Percentiles rank a stretch among this genome's conserved stretches.
Conservation (phyloP, 2,329 filamentous ascomycete genomes). For the Coniochaeta sp. region DNA sequence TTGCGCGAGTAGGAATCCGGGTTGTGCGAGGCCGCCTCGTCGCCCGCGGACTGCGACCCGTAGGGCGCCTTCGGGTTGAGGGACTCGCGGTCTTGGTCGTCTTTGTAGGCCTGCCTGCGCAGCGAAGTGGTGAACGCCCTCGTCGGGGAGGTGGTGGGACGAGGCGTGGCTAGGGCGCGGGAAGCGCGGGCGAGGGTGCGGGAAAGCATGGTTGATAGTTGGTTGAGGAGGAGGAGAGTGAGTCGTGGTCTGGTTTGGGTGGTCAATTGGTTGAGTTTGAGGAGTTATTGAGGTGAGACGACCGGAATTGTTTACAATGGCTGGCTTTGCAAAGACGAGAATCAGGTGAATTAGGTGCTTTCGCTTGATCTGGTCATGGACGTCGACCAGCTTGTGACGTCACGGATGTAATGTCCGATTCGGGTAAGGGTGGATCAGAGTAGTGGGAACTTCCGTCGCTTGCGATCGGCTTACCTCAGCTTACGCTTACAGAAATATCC, state of each 20-base stretch:
- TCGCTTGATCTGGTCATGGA: not conserved
- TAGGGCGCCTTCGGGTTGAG: conserved; percentile 62
- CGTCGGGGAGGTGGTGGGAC: conserved; percentile 20
- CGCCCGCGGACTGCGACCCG: conserved; percentile 60
- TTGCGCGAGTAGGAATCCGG: conserved; percentile 63
- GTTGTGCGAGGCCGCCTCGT: conserved; percentile 48
- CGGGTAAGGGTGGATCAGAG: not conserved
- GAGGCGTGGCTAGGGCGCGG: conserved; percentile 1
- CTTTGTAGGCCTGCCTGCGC: conserved; percentile 35
- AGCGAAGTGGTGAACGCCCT: conserved; percentile 25
- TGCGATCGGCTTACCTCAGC: too few species aligned
- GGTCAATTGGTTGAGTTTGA: not conserved
- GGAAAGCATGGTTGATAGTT: not conserved
- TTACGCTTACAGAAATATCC: not conserved
- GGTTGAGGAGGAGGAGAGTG: not conserved
- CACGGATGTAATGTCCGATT: not conserved
- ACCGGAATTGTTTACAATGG: too few species aligned
- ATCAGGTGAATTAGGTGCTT: too few species aligned
- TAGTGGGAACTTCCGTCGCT: too few species aligned
- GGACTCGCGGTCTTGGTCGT: conserved; percentile 50
- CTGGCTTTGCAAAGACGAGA: too few species aligned
- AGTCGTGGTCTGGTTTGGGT: not conserved
- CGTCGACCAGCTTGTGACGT: not conserved
- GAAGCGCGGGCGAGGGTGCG: conserved; percentile 1
- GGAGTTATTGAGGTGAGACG: too few species aligned